A percentile compares a stretch with the other conserved stretches of the same genome.
phyloP scores from a whole-genome alignment of 352 stramenopile species.

The Globisporangium sylvaticum region DNA sequence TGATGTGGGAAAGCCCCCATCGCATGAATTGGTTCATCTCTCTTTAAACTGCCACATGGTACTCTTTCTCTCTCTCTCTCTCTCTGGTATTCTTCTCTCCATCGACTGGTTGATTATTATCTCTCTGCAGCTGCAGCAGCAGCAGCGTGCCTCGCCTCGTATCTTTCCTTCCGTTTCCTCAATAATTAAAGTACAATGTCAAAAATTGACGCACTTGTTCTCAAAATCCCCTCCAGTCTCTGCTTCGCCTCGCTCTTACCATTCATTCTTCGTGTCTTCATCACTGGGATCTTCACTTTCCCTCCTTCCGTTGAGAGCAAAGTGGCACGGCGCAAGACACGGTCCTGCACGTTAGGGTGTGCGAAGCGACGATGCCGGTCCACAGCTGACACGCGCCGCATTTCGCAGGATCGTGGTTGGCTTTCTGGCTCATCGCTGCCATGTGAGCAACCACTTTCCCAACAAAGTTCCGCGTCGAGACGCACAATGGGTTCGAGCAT shows the following conservation, averaged over 20 bases:
- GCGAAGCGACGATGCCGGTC: constrained; percentile 33
- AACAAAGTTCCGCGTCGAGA: constrained; percentile 51
- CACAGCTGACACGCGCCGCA: constrained; percentile 67
- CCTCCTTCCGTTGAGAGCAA: constrained; percentile 21
- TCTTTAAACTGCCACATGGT: background rate
- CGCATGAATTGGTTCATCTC: background rate
- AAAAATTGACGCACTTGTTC: constrained; percentile 10
- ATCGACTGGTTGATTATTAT: no score
- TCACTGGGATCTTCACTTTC: background rate
- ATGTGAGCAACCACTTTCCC: constrained; percentile 45
- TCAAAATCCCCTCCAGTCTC: background rate
- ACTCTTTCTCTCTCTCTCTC: no score
- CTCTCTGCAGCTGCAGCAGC: no score
- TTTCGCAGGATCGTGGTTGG: constrained; percentile 24
- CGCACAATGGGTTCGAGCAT: constrained; percentile 47
- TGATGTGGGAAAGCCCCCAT: background rate
- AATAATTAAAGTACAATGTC: constrained; percentile 15
- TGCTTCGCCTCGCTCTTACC: background rate
- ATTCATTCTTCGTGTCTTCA: background rate
- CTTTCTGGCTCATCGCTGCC: constrained; percentile 18
- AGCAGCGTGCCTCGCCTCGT: no score
- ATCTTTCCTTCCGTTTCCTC: background rate
- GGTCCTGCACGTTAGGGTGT: constrained; percentile 23
- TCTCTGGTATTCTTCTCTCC: no score
- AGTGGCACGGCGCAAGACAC: constrained; percentile 36